Base-by-base conservation (phyloP, 768 basidiomycete genomes). In the Cubamyces sp. region DNA sequence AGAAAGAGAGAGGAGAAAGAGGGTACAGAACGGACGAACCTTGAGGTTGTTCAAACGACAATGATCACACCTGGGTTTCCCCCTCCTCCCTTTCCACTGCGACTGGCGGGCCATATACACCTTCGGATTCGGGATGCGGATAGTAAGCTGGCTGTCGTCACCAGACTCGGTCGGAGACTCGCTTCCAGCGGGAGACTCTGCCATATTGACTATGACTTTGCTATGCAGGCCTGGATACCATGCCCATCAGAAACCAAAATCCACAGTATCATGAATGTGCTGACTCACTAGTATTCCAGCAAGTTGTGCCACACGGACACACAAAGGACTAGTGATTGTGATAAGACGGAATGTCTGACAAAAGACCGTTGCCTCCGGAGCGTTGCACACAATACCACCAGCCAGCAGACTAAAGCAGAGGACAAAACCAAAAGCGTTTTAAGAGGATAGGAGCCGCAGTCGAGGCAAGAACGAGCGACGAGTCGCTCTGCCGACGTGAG, bases 61-160 rank as follows among this genome's bases (percentile, higher is more conserved):
- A 67, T 87, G 82, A 75, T 90, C 88, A 68, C 88, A 90, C 51
- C 88, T 80, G 66, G 88, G 87, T 69, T 90, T 90, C 54, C 88
- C 88, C 75, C 88, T 80, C 61, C 87, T 82, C 60, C 87, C 87
- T 64, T 88, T 87, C 88, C 88, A 90, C 58, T 85, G 84, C 43
- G 87, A 89, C 71, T 86, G 86, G 62, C 83, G 85, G 69, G 82
- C 85, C 82, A 85, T 82, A 73, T 83, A 87, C 54, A 84, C 78
- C 76, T 84, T 86, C 39, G 84, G 83, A 68, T 87, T 87, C 3
- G 87, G 87, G 66, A 88, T 88, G 61, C 83, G 79, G 68, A 88
- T 87, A 49, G 81, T 86, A 66, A 87, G 77, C 49, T 71, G 74
- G 60, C 69, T 68, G 61, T 75, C 74, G 57, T 75, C 74, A 26